These are phyloP conservation scores for Chytriomyces hyalinus DNA, from an alignment of 192 early-diverging fungal species.

Conservation along the genomic window DNA sequence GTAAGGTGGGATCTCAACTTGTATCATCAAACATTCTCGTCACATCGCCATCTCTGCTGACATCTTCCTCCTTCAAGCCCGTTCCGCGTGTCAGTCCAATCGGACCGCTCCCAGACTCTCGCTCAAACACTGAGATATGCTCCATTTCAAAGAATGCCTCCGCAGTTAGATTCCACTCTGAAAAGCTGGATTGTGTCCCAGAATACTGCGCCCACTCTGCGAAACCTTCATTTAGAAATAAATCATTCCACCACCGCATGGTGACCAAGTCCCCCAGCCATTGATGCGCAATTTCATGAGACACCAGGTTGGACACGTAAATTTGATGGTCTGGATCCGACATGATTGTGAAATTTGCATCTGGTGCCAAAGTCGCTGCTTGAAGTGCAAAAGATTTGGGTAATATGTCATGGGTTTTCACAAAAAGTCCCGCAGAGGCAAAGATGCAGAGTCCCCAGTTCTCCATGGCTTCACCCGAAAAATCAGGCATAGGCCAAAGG, in stretches of 20 bases:
- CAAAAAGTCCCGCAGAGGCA: slow-evolving; percentile 24
- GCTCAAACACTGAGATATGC: slow-evolving; percentile 15
- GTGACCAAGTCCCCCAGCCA: slow-evolving; percentile 54
- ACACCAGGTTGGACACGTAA: slow-evolving; percentile 38
- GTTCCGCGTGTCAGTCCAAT: slow-evolving; percentile 12
- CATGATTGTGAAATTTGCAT: neutral
- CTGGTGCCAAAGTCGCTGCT: neutral
- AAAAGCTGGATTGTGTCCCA: slow-evolving; percentile 11
- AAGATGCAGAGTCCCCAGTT: slow-evolving; percentile 58
- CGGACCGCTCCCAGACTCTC: neutral
- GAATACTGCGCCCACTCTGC: slow-evolving; percentile 45
- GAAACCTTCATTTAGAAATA: slow-evolving; percentile 56
- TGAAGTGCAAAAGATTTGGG: neutral
- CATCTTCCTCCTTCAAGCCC: neutral
- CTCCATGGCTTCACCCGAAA: slow-evolving; percentile 67
- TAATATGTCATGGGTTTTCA: slow-evolving; percentile 21
- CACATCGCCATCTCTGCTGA: neutral
- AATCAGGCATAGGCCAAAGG: slow-evolving; percentile 67
- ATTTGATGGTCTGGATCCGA: slow-evolving; percentile 28
- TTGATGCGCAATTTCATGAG: slow-evolving; percentile 51
- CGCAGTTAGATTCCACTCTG: slow-evolving; percentile 33
- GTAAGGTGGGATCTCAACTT: slow-evolving; percentile 22
- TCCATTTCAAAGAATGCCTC: slow-evolving; percentile 41
- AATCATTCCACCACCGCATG: slow-evolving; percentile 50
- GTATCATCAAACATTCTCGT: slow-evolving; percentile 34